Evolutionary conservation across 305 asterid genomes (phyloP), one percentile per base, ranked within the genome.

Genomic region (Withania somnifera): DNA sequence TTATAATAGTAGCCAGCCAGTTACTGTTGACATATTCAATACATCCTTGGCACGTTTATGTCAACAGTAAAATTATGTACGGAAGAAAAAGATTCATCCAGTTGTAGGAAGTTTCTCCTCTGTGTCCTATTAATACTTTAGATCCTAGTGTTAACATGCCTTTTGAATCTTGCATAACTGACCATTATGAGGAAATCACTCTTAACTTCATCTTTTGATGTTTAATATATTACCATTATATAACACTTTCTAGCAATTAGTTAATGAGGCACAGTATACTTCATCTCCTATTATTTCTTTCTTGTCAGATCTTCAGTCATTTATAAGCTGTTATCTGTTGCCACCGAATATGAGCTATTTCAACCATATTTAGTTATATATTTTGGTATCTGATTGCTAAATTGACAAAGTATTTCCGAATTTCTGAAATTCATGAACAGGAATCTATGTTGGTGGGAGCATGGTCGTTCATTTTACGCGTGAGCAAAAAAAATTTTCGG

Each of bases 401-500:
- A 28, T 36, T 67, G 30, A 66, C 52, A 66, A 66, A 66, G 76
- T 73, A 45, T 14, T 4, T 45, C 24, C 5, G 54, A 73, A 73
- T 73, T 14, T 75, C 11, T 75, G 63, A 75, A 75, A 75, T 51
- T 28, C 63, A 17, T 75, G 80, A 51, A 79, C 80, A 87, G 89
- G 89, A 63, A 85, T 87, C 71, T 87, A 81, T 6, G 84, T 85
- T 60, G 88, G 89, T 78, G 86, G 81, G 28, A 77, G 82, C 82
- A 87, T 81, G 54, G 85, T 87, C 42, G 86, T 87, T 50, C 89
- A 87, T 81, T 87, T 87, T 67, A 87, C 85, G 17, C 69, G 77
- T 26, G 84, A 77, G 14, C 52, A 81, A 51, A 75, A 14, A 67
- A 1, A 51, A 22, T 56, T 26, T 69, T 77, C 61, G 73, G 68